Evolutionary conservation across 495 filamentous ascomycete genomes (phyloP), one percentile per base, ranked within the genome.

Genomic region (Talaromyces proteolyticus): DNA sequence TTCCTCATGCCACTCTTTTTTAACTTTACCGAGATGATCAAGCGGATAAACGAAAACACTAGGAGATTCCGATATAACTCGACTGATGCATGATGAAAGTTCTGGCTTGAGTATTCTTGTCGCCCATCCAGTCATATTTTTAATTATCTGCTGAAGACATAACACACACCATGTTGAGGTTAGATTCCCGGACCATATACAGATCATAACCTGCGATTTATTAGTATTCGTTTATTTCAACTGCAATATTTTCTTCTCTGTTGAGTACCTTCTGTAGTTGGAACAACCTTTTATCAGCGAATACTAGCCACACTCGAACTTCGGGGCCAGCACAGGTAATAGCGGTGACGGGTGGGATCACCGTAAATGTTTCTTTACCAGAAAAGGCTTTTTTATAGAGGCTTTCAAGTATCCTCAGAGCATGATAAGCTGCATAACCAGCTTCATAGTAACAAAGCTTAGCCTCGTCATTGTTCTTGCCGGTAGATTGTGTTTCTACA

Each of bases 41-140:
- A n/a, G n/a, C n/a, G n/a, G n/a, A n/a, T n/a, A n/a, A n/a, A n/a
- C n/a, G n/a, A n/a, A n/a, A n/a, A n/a, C n/a, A n/a, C n/a, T n/a
- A n/a, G n/a, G n/a, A n/a, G n/a, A n/a, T n/a, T n/a, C n/a, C n/a
- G n/a, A n/a, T n/a, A n/a, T n/a, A 36, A 34, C 10, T 26, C 34
- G 44, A 46, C 14, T 46, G 17, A 46, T 36, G 22, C 44, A 24
- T 18, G 44, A 36, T 11, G 47, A n/a, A 6, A 50, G 17, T 17
- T 42, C 12, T 14, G 47, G 47, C 20, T 42, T 50, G 37, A 50
- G 16, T 6, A 50, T 7, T 18, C 37, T 40, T 6, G 47, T n/a
- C 4, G 47, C 47, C 47, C 47, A 50, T 26, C 42, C 42, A 6
- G 37, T 42, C 47, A 50, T 43, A 24, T 50, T 50, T 12, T 50